Evolutionary conservation across 768 basidiomycete species (phyloP), one percentile per base, ranked within the genome.

Genomic region (Hygrocybe coccinea): DNA sequence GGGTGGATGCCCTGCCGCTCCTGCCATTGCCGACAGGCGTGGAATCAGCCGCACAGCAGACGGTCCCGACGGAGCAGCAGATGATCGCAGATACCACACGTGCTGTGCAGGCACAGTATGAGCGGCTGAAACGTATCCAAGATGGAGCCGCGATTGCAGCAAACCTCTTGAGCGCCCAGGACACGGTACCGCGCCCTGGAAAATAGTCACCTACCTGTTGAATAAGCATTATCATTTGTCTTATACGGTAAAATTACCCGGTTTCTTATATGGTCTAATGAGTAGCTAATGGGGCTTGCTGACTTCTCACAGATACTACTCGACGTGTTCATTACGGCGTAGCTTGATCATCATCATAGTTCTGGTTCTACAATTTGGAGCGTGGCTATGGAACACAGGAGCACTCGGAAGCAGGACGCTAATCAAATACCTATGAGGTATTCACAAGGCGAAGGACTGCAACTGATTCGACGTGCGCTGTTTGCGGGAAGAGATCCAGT

Each of bases 401-500:
- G n/a, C n/a, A n/a, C n/a, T n/a, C n/a, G n/a, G n/a, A n/a, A n/a
- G n/a, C n/a, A n/a, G n/a, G n/a, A n/a, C n/a, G n/a, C n/a, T n/a
- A n/a, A n/a, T n/a, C n/a, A n/a, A n/a, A n/a, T n/a, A n/a, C 29
- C 29, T 8, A 29, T 29, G 4, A 29, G 8, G 29, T 29, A 21
- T 29, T 8, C 29, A 39, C 72, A 43, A 85, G 70, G 59, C 82
- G 75, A 62, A 91, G 71, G 25, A 90, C 78, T 5, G 86, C 86
- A 11, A 91, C 84, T 54, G 81, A 82, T 72, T 97, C 93, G 8
- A 95, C 91, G 76, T 97, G 95, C 11, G 90, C 88, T 22, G 93
- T 95, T 76, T 97, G 94, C 7, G 95, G 92, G 74, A 98, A 99
- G 53, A 99, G 66, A 74, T 98, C 95, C 61, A 97, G 91, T 35